Percentiles rank a stretch among this genome's conserved stretches.
phyloP scores from a whole-genome alignment of 306 rosid species.

The peach (Prunus persica) region Prunus_persica_NCBIv2 NC_034014.1:8123001-8123500 shows the following conservation, averaged over 20 bases:
- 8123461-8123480: slow-evolving; percentile 29
- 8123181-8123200: not conserved
- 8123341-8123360: not conserved
- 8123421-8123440: not conserved
- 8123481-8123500: slow-evolving; percentile 15
- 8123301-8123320: not conserved
- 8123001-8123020: not conserved
- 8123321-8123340: not conserved
- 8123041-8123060: not conserved
- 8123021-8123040: not conserved
- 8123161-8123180: not conserved
- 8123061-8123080: not conserved
- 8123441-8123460: not conserved
- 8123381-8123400: not conserved
- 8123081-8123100: not conserved
- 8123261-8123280: not conserved
- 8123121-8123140: not conserved
- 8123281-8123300: not conserved
- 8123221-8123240: not conserved
- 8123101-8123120: not conserved
- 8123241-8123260: not conserved
- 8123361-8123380: not conserved
- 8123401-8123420: not conserved
- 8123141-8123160: too few species aligned
- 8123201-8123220: not conserved